phyloP scores from a whole-genome alignment of 2,329 filamentous ascomycete species.

The Zasmidium cellare region DNA sequence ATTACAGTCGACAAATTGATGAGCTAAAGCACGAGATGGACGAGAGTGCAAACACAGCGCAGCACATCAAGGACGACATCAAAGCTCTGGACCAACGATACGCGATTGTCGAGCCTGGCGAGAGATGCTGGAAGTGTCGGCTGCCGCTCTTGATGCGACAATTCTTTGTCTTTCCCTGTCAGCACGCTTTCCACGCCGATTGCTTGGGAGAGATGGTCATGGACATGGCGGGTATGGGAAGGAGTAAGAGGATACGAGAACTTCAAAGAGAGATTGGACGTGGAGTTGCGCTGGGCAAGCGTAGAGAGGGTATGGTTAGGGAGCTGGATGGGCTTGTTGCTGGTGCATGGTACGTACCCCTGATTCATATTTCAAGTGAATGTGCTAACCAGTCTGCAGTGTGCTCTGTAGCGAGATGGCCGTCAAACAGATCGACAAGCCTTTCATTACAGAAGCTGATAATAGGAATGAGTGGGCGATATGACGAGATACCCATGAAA shows the following conservation, averaged over 20 bases:
- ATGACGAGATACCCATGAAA: constrained; percentile 7
- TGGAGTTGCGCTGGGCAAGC: constrained; percentile 65
- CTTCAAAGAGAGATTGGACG: constrained; percentile 80
- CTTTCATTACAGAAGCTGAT: constrained; percentile 76
- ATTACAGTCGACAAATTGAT: constrained; percentile 91
- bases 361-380: constrained; percentile 32
- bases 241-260: constrained; percentile 78
- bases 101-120: constrained; percentile 93
- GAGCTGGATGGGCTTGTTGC: constrained; percentile 93
- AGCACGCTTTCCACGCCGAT: constrained; percentile 96
- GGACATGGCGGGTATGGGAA: constrained; percentile 74
- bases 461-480: constrained; percentile 75
- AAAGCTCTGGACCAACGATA: constrained; percentile 82
- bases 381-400: constrained; percentile 47
- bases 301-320: constrained; percentile 77
- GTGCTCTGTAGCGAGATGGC: constrained; percentile 93
- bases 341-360: constrained; percentile 58
- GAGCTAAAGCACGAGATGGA: constrained; percentile 91
- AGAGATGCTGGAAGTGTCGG: constrained; percentile 87
- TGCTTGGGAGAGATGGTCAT: constrained; percentile 85
- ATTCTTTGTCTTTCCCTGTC: constrained; percentile 98
- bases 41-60: constrained; percentile 81
- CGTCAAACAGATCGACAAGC: constrained; percentile 91
- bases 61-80: constrained; percentile 89
- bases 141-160: constrained; percentile 84